Evolutionary conservation across 2,329 filamentous ascomycete species (phyloP), one percentile per base, ranked within the genome.

Genomic region (Aspergillus sp.): DNA sequence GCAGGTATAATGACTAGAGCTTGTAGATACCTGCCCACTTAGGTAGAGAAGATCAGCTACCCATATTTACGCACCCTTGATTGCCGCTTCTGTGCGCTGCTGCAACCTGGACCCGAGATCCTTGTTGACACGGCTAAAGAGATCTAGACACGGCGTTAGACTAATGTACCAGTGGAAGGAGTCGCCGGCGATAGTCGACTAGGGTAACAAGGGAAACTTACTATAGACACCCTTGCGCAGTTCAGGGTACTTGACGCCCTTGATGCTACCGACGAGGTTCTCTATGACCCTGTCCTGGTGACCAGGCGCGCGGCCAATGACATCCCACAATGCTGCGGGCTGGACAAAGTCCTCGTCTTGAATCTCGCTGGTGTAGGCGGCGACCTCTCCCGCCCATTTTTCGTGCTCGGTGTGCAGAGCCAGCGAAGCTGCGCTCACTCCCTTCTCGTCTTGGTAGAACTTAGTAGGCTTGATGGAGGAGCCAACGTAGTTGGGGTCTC

Each of bases 401-500:
- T 56, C 62, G 37, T 59, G 57, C 36, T 60, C 60, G 19, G 53
- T 62, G 29, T 53, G 52, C 27, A 49, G 47, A 48, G 44, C 55
- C 33, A 49, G 37, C 27, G 47, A 35, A 28, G 35, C 29, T 7
- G 49, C 42, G 28, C 33, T 49, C 4, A 39, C 13, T 19, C 41
- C 40, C 33, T 48, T 49, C 27, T 46, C 34, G 2, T 51, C 44
- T 5, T 32, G 44, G 27, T 51, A 53, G 38, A 51, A 57, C 2
- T 35, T 49, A 5, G 45, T 57, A 6, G 64, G 61, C 32, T 58
- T 44, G 5, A 66, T 43, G 11, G 50, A 49, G 1, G 60, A 65
- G 28, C 56, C 52, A 7, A 64, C 50, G 55, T 83, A 84, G 62
- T 78, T 79, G 5, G 78, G 77, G 58, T 81, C 76, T 5, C 69